Conservation (phyloP, 345 rosid species). For the Erucastrum elatum region DNA sequence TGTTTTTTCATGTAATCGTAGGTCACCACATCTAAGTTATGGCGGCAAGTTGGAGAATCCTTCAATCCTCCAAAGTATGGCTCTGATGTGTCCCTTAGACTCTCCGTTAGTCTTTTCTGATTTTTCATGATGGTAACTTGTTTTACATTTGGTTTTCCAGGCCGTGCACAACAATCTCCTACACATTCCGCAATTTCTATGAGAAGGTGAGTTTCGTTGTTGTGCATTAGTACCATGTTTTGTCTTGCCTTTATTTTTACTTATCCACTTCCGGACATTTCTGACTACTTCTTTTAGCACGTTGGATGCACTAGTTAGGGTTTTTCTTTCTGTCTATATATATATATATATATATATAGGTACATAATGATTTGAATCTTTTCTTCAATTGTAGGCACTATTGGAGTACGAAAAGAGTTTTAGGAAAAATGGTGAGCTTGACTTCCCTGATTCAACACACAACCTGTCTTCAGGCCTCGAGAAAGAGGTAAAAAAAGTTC, state of each 20-base stretch:
- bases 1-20: slow-evolving; percentile 40
- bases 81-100: background rate
- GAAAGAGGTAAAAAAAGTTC: slow-evolving; percentile 58
- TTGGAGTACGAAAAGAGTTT: slow-evolving; percentile 80
- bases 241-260: slow-evolving; percentile 1
- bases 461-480: slow-evolving; percentile 53
- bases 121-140: slow-evolving; percentile 7
- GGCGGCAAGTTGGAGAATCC: slow-evolving; percentile 94
- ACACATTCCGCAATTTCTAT: slow-evolving; percentile 88
- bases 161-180: slow-evolving; percentile 90
- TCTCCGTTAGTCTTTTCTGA: background rate
- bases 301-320: background rate
- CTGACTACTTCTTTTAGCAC: slow-evolving; percentile 6
- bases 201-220: slow-evolving; percentile 63
- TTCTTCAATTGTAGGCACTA: slow-evolving; percentile 61
- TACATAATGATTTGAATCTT: background rate
- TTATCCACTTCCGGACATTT: slow-evolving; percentile 1
- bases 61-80: slow-evolving; percentile 92
- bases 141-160: slow-evolving; percentile 41
- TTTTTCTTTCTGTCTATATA: background rate
- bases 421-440: slow-evolving; percentile 66
- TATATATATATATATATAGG: slow-evolving; percentile 13
- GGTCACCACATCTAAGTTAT: slow-evolving; percentile 77
- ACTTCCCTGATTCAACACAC: slow-evolving; percentile 58
- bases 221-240: slow-evolving; percentile 8